Evolutionary conservation across 2,329 filamentous ascomycete species (phyloP).

Genomic region (Claviceps sp.): DNA sequence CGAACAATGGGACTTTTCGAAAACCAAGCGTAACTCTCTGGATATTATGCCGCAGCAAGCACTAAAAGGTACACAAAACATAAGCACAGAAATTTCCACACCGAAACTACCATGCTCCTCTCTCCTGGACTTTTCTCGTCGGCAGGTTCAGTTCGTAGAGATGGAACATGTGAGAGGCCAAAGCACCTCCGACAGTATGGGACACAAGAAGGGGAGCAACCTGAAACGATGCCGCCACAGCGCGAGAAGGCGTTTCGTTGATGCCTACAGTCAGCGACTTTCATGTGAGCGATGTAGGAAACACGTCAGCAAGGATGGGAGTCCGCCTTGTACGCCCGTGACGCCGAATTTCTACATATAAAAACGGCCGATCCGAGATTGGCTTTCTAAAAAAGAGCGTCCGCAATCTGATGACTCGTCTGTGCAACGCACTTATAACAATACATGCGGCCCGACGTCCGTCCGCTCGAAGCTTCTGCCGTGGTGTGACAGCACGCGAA

Average conservation of each 20-base stretch:
- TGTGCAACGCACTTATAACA: not conserved
- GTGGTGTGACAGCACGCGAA: not conserved
- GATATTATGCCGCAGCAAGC: too few relatives aligned
- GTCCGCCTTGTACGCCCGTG: not conserved
- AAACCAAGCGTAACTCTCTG: too few relatives aligned
- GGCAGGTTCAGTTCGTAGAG: not conserved
- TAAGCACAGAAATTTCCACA: too few relatives aligned
- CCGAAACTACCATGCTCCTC: not conserved
- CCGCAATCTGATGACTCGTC: not conserved
- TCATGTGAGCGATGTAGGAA: not conserved
- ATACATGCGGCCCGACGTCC: not conserved
- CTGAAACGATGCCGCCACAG: not conserved
- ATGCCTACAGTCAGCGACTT: not conserved
- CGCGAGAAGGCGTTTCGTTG: not conserved
- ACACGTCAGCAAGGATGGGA: not conserved
- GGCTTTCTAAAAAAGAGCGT: too few relatives aligned
- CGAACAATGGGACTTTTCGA: too few relatives aligned
- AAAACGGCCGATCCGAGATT: not conserved
- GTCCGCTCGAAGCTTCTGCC: not conserved
- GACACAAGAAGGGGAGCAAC: not conserved
- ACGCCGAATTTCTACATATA: not conserved
- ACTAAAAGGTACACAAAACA: too few relatives aligned
- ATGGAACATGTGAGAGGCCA: not conserved
- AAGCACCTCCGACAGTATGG: not conserved
- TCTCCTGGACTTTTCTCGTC: not conserved